Evolutionary conservation across 306 rosid genomes (phyloP).

Genomic region (Prunus mira): DNA sequence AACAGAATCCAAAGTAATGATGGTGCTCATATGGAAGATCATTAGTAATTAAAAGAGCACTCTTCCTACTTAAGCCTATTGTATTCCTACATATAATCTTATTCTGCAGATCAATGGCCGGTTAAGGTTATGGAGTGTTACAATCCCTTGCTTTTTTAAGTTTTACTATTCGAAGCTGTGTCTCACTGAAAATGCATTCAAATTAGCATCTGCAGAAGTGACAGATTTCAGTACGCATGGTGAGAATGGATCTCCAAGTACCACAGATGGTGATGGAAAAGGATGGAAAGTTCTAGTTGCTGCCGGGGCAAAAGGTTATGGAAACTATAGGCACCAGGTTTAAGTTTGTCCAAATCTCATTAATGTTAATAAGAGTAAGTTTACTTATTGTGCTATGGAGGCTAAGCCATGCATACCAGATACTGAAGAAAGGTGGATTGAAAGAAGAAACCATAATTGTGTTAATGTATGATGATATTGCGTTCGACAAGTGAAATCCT

Average conservation of each 20-base stretch:
- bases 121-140: not conserved
- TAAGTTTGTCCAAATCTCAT: not conserved
- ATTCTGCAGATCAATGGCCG: not conserved
- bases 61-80: not conserved
- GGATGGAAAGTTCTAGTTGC: constrained; percentile 45
- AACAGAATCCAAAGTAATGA: too few relatives aligned
- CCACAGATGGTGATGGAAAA: constrained; percentile 13
- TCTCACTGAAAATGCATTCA: not conserved
- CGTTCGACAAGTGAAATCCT: constrained; percentile 26
- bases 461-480: constrained; percentile 61
- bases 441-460: constrained; percentile 44
- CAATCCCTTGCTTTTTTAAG: not conserved
- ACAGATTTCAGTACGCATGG: not conserved
- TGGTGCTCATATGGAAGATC: too few relatives aligned
- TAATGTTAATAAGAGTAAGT: not conserved
- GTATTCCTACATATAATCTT: not conserved
- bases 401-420: too few relatives aligned
- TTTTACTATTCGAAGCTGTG: not conserved
- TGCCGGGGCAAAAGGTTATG: constrained; percentile 37
- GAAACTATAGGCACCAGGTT: constrained; percentile 48
- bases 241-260: not conserved
- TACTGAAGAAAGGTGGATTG: too few relatives aligned
- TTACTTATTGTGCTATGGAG: not conserved
- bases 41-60: too few relatives aligned
- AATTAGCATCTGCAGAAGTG: too few relatives aligned